Evolutionary conservation across 257 asterid species (phyloP), one percentile per base, ranked within the genome.

Genomic region (Oldenlandia corymbosa): DNA sequence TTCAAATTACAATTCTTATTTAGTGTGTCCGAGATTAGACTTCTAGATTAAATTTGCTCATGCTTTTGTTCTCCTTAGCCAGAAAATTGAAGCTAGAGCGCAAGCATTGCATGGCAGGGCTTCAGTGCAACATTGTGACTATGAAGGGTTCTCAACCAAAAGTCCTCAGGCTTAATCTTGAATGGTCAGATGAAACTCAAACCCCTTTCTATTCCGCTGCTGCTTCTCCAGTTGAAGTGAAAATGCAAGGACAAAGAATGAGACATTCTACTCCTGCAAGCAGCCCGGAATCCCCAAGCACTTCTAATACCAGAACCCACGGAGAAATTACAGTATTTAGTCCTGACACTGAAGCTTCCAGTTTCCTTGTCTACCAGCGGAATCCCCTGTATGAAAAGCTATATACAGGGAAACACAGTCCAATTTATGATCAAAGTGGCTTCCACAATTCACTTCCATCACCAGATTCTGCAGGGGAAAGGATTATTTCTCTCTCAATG

Each of bases 131-230:
- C 75, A 86, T 88, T 57, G 94, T 91, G 48, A 78, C 78, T 75
- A 88, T 91, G 94, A 91, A 88, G 76, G 87, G 90, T 67, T 81
- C 95, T 51, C 83, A 72, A 56, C 82, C 96, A 10, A 88, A 86
- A 73, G 90, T 91, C 72, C 91, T 88, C 39, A 87, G 95, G 52
- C 91, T 91, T 71, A 88, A 91, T 75, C 78, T 87, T 60, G 79
- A 80, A n/a, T 61, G 67, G 71, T 58, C 87, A 24, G 75, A 71
- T 62, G 88, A 78, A 62, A 69, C 58, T 31, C 85, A 79, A 47
- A 75, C 91, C 5, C 80, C 95, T 32, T 80, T 80, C 55, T 78
- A 74, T 51, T 77, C 95, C 53, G 81, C 87, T 41, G 56, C 83
- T 69, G 65, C 93, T 65, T 81, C 91, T 12, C 91, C 97, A 46